A percentile compares a stretch with the other conserved stretches of the same genome.
phyloP scores from a whole-genome alignment of 148 eudicot species.

The Spergularia marina region DNA sequence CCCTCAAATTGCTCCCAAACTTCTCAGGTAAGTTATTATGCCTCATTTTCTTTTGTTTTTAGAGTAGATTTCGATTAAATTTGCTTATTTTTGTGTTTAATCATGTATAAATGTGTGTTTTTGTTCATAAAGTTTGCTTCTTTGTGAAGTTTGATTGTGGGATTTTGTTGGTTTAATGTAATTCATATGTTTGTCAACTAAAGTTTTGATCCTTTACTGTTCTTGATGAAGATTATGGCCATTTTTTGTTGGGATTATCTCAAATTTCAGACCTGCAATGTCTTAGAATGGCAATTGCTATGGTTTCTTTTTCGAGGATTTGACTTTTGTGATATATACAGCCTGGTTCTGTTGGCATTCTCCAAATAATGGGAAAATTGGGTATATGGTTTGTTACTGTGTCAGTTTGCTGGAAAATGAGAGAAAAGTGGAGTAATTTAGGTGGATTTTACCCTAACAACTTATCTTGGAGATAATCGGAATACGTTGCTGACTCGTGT shows the following conservation, averaged over 20 bases:
- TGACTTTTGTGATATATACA: slow-evolving; percentile 1
- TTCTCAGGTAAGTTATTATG: slow-evolving; percentile 23
- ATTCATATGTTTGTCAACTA: not conserved
- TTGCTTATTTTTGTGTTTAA: not conserved
- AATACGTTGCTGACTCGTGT: not conserved
- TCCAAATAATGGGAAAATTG: not conserved
- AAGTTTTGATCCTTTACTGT: slow-evolving; percentile 7
- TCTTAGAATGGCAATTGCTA: not conserved
- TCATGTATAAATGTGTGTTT: slow-evolving; percentile 4
- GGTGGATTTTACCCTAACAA: not conserved
- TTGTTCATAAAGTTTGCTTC: not conserved
- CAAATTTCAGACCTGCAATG: not conserved
- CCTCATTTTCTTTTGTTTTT: not conserved
- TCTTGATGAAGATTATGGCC: not conserved
- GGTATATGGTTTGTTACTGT: not conserved
- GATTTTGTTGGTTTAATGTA: not conserved
- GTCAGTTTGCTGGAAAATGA: not conserved
- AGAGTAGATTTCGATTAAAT: not conserved
- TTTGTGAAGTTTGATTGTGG: not conserved
- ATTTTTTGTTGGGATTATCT: not conserved
- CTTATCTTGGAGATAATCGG: not conserved
- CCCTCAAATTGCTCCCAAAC: slow-evolving; percentile 1
- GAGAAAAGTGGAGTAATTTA: not conserved
- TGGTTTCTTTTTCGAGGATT: not conserved
- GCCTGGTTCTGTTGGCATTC: not conserved